Conservation (phyloP, 73 alveolate species). For the Paramecium tetraurelia region DNA sequence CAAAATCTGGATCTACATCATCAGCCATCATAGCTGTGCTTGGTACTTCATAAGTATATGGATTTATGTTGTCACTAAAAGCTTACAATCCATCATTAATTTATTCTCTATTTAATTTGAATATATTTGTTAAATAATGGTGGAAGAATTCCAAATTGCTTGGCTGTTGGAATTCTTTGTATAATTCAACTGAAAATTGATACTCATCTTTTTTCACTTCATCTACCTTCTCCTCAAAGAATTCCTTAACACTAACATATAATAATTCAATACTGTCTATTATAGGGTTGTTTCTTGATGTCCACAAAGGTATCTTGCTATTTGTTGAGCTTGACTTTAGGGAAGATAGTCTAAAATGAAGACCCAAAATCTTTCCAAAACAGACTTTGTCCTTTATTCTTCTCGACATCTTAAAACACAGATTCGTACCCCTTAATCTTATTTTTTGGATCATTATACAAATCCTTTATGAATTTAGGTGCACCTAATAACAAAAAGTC, state of each 20-base stretch:
- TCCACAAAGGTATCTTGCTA: not conserved
- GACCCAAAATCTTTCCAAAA: not conserved
- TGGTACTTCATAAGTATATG: not conserved
- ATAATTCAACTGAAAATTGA: not conserved
- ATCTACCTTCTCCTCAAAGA: not conserved
- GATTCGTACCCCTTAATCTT: not conserved
- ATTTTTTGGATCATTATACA: not conserved
- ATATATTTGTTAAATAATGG: not conserved
- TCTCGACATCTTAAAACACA: not conserved
- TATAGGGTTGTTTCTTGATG: not conserved
- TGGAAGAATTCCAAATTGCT: not conserved
- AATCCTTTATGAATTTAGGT: not conserved
- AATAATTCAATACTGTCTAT: not conserved
- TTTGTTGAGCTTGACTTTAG: not conserved
- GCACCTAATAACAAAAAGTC: not conserved
- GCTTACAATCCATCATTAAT: conserved; percentile 7
- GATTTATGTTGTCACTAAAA: not conserved
- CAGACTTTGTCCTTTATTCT: not conserved
- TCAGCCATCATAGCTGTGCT: not conserved
- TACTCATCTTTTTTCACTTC: not conserved
- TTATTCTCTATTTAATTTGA: not conserved
- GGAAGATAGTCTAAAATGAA: not conserved
- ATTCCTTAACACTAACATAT: not conserved
- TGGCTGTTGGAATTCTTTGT: not conserved
- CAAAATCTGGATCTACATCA: conserved; percentile 8